Conservation (phyloP, 257 asterid species). For the Ehretia macrophylla region DNA sequence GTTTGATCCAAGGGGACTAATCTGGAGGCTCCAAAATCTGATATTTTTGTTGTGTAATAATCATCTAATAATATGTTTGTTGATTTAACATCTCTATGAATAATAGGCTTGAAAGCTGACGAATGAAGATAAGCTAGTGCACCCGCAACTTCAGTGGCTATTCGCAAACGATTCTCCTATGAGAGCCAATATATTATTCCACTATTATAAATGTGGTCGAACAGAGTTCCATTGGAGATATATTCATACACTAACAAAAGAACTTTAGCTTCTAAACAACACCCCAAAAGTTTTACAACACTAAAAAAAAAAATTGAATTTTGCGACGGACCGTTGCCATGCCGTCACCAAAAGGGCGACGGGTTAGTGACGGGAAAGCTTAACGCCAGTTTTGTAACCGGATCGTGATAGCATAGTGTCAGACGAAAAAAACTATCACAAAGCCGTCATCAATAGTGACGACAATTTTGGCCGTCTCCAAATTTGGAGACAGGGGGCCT, state of each 20-base stretch:
- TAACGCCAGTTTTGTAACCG: no score
- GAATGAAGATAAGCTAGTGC: constrained; percentile 77
- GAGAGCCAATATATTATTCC: constrained; percentile 48
- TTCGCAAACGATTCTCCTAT: constrained; percentile 58
- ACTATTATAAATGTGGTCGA: constrained; percentile 43
- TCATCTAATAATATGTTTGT: constrained; percentile 65
- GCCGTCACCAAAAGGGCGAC: constrained; percentile 63
- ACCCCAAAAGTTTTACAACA: constrained; percentile 68
- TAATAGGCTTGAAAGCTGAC: constrained; percentile 51
- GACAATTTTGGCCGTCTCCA: no score
- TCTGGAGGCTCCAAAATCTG: constrained; percentile 85
- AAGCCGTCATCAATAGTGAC: no score
- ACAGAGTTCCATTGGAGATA: constrained; percentile 58
- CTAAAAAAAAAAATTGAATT: no score
- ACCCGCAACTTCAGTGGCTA: constrained; percentile 61
- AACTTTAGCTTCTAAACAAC: constrained; percentile 70
- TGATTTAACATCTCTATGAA: constrained; percentile 74
- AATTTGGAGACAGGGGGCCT: no score
- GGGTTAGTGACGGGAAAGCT: no score
- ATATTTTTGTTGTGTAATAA: constrained; percentile 45
- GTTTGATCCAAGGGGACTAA: constrained; percentile 54
- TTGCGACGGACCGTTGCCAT: constrained; percentile 46
- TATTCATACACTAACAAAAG: constrained; percentile 66
- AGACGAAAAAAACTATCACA: no score
- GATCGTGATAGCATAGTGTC: no score